Base-by-base conservation (phyloP, 257 asterid genomes). In the Nicotiana noctiflora region DNA sequence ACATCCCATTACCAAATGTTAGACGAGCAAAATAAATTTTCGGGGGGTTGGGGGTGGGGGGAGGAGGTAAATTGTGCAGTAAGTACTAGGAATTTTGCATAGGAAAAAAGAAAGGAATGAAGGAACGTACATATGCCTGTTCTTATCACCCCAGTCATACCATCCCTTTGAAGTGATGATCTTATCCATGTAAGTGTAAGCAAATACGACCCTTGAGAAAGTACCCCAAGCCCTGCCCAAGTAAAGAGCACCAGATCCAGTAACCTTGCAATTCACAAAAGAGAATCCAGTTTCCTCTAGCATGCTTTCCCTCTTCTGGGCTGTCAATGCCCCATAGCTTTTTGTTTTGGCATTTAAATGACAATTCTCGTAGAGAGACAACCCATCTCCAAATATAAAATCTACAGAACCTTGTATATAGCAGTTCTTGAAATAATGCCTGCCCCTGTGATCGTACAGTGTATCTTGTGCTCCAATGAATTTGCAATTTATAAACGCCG, bases 201-300 rank as follows among this genome's bases (percentile, higher is more conserved):
- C 98, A 83, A 95, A 95, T 66, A 93, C 93, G 32, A 95, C 99
- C 75, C 98, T 84, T 0, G 99, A 95, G 70, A 93, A 95, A 23
- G 88, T 86, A n/a, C 98, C 98, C 98, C 98, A 93, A 1, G 98
- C 98, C 86, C 99, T 91, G 62, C 99, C 99, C 81, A 95, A 66
- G 75, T 92, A 95, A 68, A 93, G 91, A 0, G 93, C 92, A 3
- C 99, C 98, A 9, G 97, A 92, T 4, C 98, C 98, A 5, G 97
- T 95, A 9, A 95, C 93, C 85, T 83, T 87, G 82, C 99, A 93
- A 17, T 95, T 88, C 9, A 93, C 90, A 27, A 95, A 93, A 7
- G 99, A 95, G 88, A 95, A 95, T 37, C 98, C 98, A 5, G 98
- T 92, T 83, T 92, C 94, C 81, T 93, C 98, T 1, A 93, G 92